These are phyloP conservation scores for Sicyos edulis DNA, from an alignment of 306 rosid genomes.

Conservation along the genomic window DNA sequence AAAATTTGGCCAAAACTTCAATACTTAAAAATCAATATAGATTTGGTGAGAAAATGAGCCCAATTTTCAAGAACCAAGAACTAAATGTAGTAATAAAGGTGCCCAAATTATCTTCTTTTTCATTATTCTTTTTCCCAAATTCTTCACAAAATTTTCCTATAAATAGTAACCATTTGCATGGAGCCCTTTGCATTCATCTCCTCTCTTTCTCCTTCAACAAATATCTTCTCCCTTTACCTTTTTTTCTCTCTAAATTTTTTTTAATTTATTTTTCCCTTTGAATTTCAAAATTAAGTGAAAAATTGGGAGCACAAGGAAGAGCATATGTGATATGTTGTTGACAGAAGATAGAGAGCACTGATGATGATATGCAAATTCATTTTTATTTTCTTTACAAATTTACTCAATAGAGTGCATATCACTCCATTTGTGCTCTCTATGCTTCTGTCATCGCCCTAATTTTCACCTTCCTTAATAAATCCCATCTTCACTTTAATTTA, in stretches of 20 bases:
- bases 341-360: conserved; percentile 99
- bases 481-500: background rate
- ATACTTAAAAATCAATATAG: too few species aligned
- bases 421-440: conserved; percentile 57
- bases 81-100: too few species aligned
- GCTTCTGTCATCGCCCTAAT: conserved; percentile 50
- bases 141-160: conserved; percentile 14
- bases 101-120: background rate
- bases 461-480: background rate
- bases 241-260: background rate
- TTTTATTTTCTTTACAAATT: background rate
- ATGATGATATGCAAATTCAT: conserved; percentile 39
- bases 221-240: background rate
- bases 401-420: conserved; percentile 26
- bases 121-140: conserved; percentile 4
- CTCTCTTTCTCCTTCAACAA: background rate
- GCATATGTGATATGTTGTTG: conserved; percentile 49
- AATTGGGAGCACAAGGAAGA: conserved; percentile 6
- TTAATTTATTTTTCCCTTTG: background rate
- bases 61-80: too few species aligned
- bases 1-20: too few species aligned
- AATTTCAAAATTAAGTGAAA: background rate
- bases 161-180: conserved; percentile 14
- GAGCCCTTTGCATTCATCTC: background rate
- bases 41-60: too few species aligned